These are phyloP conservation scores for Trichoderma breve DNA, from an alignment of 2,329 filamentous ascomycete species.

Conservation along the genomic window DNA sequence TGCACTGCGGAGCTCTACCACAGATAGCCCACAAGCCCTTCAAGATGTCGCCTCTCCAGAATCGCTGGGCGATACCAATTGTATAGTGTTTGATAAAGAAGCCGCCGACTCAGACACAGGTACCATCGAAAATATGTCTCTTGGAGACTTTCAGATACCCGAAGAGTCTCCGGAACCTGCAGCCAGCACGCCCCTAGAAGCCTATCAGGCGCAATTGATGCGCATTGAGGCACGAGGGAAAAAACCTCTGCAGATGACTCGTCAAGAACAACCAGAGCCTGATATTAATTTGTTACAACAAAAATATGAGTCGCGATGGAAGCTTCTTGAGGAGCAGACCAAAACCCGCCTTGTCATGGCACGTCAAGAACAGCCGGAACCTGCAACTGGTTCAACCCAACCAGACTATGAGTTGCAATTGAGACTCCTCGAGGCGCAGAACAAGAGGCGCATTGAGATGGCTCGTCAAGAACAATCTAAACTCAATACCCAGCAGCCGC, in stretches of 20 bases:
- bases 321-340: not conserved
- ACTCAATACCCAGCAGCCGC: not conserved
- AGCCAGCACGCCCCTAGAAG: not conserved
- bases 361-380: not conserved
- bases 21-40: not conserved
- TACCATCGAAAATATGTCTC: not conserved
- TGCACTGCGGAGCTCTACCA: not conserved
- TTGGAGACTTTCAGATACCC: not conserved
- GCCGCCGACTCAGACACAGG: not conserved
- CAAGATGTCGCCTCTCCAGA: not conserved
- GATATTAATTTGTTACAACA: not conserved
- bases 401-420: not conserved
- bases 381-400: not conserved
- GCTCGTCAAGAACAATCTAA: not conserved
- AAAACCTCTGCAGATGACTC: accelerated
- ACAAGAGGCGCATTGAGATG: not conserved
- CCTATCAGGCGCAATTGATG: not conserved
- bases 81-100: not conserved
- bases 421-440: not conserved
- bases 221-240: not conserved
- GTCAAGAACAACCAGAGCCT: not conserved
- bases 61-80: not conserved
- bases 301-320: not conserved
- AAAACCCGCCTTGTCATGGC: not conserved
- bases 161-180: not conserved